A percentile compares a stretch with the other conserved stretches of the same genome.
Conservation (phyloP, 345 rosid species). For the Brassica nigra region DNA sequence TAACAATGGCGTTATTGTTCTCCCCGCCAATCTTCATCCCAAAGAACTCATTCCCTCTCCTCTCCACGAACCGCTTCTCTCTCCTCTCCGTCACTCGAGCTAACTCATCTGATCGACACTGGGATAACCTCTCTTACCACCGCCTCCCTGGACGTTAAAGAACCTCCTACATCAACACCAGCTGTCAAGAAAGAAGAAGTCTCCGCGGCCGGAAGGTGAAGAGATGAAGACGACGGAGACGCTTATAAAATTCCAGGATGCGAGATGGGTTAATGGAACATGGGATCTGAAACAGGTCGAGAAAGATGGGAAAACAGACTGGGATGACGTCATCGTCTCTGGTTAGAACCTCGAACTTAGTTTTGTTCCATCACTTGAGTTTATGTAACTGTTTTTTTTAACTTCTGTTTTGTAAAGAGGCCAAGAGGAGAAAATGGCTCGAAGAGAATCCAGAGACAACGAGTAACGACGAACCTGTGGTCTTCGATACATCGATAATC, state of each 20-base stretch:
- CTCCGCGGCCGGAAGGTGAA: neutral
- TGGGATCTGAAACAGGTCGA: slow-evolving; percentile 85
- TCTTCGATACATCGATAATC: slow-evolving; percentile 80
- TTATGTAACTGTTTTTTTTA: neutral
- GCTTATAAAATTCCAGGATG: slow-evolving; percentile 56
- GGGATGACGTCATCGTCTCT: slow-evolving; percentile 95
- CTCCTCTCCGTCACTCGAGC: slow-evolving; percentile 43
- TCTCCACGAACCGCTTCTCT: slow-evolving; percentile 43
- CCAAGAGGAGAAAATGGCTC: slow-evolving; percentile 87
- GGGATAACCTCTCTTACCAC: slow-evolving; percentile 52
- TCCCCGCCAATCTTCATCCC: slow-evolving; percentile 49
- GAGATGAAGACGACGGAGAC: slow-evolving; percentile 43
- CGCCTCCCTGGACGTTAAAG: slow-evolving; percentile 17
- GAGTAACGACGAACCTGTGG: slow-evolving; percentile 70
- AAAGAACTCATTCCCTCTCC: slow-evolving; percentile 39
- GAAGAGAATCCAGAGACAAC: slow-evolving; percentile 78
- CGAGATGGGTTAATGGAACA: slow-evolving; percentile 83
- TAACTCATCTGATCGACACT: slow-evolving; percentile 49
- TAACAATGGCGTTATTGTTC: slow-evolving; percentile 48
- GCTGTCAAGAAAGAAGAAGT: neutral
- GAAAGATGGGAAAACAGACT: slow-evolving; percentile 64
- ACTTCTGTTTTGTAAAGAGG: slow-evolving; percentile 56
- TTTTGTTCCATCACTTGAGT: neutral
- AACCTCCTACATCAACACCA: slow-evolving; percentile 14
- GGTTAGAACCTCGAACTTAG: slow-evolving; percentile 47